Base-by-base conservation (phyloP, 1,284 basidiomycete species). In the Malassezia japonica region DNA sequence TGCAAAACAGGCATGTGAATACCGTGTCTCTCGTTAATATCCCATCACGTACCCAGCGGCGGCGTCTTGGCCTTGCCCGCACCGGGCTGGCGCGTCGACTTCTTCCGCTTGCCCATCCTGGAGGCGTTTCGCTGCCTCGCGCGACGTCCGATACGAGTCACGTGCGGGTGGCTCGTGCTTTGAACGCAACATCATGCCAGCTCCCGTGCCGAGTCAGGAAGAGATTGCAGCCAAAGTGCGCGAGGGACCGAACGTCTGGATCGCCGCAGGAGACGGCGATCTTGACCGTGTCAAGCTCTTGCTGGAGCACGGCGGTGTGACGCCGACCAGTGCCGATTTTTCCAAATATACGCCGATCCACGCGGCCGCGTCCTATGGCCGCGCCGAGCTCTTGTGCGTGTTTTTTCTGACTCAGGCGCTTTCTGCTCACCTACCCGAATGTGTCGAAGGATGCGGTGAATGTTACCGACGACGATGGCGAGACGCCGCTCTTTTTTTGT, bases 1-100 rank as follows among this genome's bases (percentile, higher is more conserved):
- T 83, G 74, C 87, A 90, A 74, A 88, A 90, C n/a, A 90, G 76
- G 72, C 75, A 76, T 16, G 70, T 70, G 61, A 76, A 76, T 9
- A 70, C 64, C 50, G 74, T 74, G 49, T 74, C 74, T 61, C 12
- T 46, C 16, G 23, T 10, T n/a, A 50, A 16, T n/a, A 39, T 3
- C 16, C n/a, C 18, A 32, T 9, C 34, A 16, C 61, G 47, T 46
- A 67, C 64, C 64, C 24, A 69, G 59, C 39, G 66, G 64, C 10
- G 57, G 48, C 15, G 58, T 55, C 48, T 64, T 64, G 27, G 62
- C 64, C 18, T 29, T 36, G 4, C 51, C 52, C n/a, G 61, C 61
- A 6, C 51, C 48, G 1, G 66, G 64, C 51, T 67, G 65, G 36
- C 55, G 59, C 27, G 61, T 55, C 6, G 61, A 64, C 33, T 50